A percentile compares a stretch with the other conserved stretches of the same genome.
These are phyloP conservation scores for Bifiguratus adelaidae DNA, from an alignment of 192 early-diverging fungal genomes.

Conservation along the genomic window DNA sequence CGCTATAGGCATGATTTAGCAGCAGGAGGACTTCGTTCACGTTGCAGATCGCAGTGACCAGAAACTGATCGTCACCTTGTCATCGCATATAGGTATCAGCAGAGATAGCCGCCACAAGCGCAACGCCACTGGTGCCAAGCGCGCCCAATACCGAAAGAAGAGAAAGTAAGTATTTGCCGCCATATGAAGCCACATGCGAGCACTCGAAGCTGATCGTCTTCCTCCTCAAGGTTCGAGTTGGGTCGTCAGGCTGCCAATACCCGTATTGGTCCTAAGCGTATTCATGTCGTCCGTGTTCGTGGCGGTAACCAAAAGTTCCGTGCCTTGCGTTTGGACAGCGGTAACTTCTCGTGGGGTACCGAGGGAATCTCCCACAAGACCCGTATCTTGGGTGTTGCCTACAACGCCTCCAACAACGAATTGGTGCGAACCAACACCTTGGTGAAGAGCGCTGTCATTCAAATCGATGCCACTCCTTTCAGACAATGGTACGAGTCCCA, in stretches of 20 bases:
- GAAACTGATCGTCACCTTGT: constrained; percentile 2
- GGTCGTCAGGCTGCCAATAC: constrained; percentile 98
- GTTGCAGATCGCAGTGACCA: neutral
- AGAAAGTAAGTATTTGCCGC: constrained; percentile 65
- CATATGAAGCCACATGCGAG: no score
- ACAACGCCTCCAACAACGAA: constrained; percentile 99
- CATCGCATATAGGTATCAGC: constrained; percentile 78
- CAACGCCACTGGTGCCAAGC: constrained; percentile 94
- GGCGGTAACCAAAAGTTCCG: constrained; percentile 99
- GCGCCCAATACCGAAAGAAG: constrained; percentile 99
- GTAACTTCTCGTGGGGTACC: constrained; percentile 98
- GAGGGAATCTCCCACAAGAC: constrained; percentile 93
- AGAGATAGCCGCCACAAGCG: constrained; percentile 99
- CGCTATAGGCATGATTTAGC: neutral
- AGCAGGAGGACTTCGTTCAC: neutral
- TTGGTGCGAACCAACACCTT: constrained; percentile 99
- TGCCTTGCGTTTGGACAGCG: constrained; percentile 92
- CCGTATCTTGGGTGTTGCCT: constrained; percentile 89
- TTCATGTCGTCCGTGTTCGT: constrained; percentile 93
- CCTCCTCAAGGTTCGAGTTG: constrained; percentile 71
- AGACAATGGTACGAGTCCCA: constrained; percentile 99
- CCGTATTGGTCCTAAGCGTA: constrained; percentile 94
- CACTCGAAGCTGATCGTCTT: no score
- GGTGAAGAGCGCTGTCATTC: constrained; percentile 95
- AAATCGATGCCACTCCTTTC: constrained; percentile 99